Evolutionary conservation across 1,284 basidiomycete species (phyloP).

Genomic region (Trametes pubescens): DNA sequence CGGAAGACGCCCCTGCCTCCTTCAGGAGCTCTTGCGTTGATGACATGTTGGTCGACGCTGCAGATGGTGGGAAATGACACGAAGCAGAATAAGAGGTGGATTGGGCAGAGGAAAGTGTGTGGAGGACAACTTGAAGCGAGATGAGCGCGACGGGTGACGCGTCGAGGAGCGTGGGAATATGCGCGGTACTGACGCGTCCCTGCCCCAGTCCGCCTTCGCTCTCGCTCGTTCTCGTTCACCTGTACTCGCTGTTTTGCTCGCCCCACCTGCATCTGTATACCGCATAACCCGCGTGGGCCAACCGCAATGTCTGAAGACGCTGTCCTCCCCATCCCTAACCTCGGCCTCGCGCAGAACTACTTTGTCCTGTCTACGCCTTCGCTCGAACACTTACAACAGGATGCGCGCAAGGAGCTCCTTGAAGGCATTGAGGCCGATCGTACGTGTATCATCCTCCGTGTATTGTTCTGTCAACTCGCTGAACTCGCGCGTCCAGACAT

Average conservation of each 20-base stretch:
- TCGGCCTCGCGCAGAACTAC: slow-evolving; percentile 79
- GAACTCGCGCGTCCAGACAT: slow-evolving; percentile 61
- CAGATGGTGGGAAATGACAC: neutral
- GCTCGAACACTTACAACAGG: slow-evolving; percentile 69
- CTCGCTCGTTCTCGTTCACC: neutral
- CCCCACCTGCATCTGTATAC: neutral
- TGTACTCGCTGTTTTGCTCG: slow-evolving; percentile 13
- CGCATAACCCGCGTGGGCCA: neutral
- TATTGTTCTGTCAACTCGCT: neutral
- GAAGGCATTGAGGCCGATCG: slow-evolving; percentile 88
- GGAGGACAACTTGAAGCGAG: slow-evolving; percentile 15
- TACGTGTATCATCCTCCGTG: slow-evolving; percentile 47
- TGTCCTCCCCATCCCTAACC: slow-evolving; percentile 87
- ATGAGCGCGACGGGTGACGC: slow-evolving; percentile 48
- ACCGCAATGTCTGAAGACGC: slow-evolving; percentile 83
- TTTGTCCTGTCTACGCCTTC: slow-evolving; percentile 75
- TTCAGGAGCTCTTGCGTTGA: slow-evolving; percentile 57
- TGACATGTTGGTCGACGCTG: slow-evolving; percentile 35
- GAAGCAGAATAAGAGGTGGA: slow-evolving; percentile 11
- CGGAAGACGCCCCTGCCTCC: slow-evolving; percentile 56
- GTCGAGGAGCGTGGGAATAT: slow-evolving; percentile 47
- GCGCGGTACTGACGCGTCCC: slow-evolving; percentile 44
- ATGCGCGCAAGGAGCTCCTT: slow-evolving; percentile 72
- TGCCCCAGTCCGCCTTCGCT: slow-evolving; percentile 14
- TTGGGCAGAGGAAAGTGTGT: slow-evolving; percentile 30